Conservation (phyloP, 495 filamentous ascomycete genomes). For the Tuber brumale region DNA sequence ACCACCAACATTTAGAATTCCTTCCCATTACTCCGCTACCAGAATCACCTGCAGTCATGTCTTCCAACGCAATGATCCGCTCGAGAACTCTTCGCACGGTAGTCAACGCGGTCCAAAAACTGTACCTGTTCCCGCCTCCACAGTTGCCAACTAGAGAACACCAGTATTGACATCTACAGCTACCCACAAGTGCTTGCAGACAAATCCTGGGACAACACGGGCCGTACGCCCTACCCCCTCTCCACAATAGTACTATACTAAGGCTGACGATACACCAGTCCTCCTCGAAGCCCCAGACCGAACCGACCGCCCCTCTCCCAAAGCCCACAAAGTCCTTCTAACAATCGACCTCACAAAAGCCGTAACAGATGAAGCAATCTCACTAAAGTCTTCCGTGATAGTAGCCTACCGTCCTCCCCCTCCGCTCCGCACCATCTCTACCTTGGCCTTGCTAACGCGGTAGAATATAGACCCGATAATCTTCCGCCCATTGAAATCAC, state of each 20-base stretch:
- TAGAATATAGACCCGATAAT: constrained; percentile 75
- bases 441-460: constrained; percentile 15
- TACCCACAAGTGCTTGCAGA: constrained; percentile 88
- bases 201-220: constrained; percentile 88
- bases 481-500: constrained; percentile 79
- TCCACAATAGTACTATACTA: not conserved
- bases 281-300: constrained; percentile 63
- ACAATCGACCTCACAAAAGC: constrained; percentile 84
- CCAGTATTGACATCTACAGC: not conserved
- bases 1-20: not conserved
- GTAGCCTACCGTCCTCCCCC: constrained; percentile 72
- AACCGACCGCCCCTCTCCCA: constrained; percentile 1
- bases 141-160: constrained; percentile 30
- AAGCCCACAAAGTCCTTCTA: constrained; percentile 71
- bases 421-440: constrained; percentile 14
- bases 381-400: constrained; percentile 65
- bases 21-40: not conserved
- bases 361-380: constrained; percentile 88
- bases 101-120: constrained; percentile 68
- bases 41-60: not conserved
- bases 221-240: constrained; percentile 52
- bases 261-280: constrained; percentile 47
- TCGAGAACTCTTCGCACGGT: constrained; percentile 71
- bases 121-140: constrained; percentile 50
- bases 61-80: constrained; percentile 33